Evolutionary conservation across 345 rosid species (phyloP), one percentile per base, ranked within the genome.

Genomic region (Populus euphratica): DNA sequence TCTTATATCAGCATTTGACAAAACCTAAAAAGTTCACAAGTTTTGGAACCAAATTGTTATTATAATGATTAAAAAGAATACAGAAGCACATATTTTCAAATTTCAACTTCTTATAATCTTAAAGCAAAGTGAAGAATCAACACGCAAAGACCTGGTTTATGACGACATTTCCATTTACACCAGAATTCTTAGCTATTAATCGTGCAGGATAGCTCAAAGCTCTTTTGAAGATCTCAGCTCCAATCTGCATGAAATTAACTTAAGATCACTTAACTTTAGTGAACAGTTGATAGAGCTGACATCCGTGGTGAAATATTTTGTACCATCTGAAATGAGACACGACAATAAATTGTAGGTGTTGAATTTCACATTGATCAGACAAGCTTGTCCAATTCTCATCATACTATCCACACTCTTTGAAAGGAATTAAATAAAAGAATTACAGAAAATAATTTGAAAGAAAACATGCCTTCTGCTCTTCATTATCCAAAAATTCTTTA

Each of bases 221-320:
- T 88, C 86, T 90, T 82, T 81, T 90, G 85, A 90, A 95, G 80
- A 95, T 93, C 77, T 95, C 98, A 23, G 98, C 96, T 82, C 98
- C 99, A 52, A 93, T 83, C 98, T 95, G 90, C 69, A 81, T 14
- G 31, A 35, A 63, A 9, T 78, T 20, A 44, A 50, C 36, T 18
- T 20, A 6, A 62, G 5, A 73, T 25, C 25, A 67, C 17, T 44
- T 44, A 78, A 61, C 41, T 17, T 4, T 36, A 52, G 10, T 27
- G 47, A 47, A 31, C 59, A 56, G 49, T 20, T 54, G 70, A 52
- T 10, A 41, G 49, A 41, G 70, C 11, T n/a, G 5, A 41, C 18
- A 44, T 2, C 23, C 4, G 29, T 38, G 35, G 21, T 47, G 44
- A 16, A 43, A 62, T 8, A 2, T 29, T 39, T 44, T 13, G 2